These are phyloP conservation scores for Suillus luteus DNA, from an alignment of 768 basidiomycete genomes.

Conservation along the genomic window DNA sequence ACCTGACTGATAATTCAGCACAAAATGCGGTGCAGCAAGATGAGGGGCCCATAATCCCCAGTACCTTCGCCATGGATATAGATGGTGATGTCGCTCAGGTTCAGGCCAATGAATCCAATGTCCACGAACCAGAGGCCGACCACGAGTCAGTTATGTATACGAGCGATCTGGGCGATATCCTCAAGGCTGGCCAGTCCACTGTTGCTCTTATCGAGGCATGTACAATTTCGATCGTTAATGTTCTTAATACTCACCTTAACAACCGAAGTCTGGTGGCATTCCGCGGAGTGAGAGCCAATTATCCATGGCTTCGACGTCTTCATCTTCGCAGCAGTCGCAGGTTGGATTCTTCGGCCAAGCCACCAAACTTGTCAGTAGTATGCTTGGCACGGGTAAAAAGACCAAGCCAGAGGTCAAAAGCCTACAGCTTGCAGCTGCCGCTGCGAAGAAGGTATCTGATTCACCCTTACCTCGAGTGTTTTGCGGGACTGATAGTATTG, in stretches of 20 bases:
- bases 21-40: slow-evolving; percentile 12
- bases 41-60: slow-evolving; percentile 2
- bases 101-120: slow-evolving; percentile 12
- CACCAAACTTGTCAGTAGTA: slow-evolving; percentile 64
- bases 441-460: slow-evolving; percentile 80
- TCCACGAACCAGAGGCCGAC: slow-evolving; percentile 40
- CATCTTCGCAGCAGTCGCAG: slow-evolving; percentile 42
- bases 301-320: slow-evolving; percentile 50
- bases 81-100: slow-evolving; percentile 21
- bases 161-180: slow-evolving; percentile 42
- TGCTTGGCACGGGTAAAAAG: slow-evolving; percentile 72
- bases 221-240: slow-evolving; percentile 16
- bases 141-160: slow-evolving; percentile 35
- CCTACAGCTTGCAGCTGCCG: slow-evolving; percentile 76
- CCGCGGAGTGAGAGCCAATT: slow-evolving; percentile 54
- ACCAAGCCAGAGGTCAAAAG: slow-evolving; percentile 78
- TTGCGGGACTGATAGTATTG: slow-evolving; percentile 12
- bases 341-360: slow-evolving; percentile 71
- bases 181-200: slow-evolving; percentile 39
- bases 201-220: slow-evolving; percentile 47
- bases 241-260: slow-evolving; percentile 10
- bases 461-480: slow-evolving; percentile 6
- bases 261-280: slow-evolving; percentile 20
- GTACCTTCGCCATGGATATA: slow-evolving; percentile 14
- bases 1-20: slow-evolving; percentile 17